These are phyloP conservation scores for Colletotrichum endophyticum DNA, from an alignment of 2,329 filamentous ascomycete species.

Conservation along the genomic window DNA sequence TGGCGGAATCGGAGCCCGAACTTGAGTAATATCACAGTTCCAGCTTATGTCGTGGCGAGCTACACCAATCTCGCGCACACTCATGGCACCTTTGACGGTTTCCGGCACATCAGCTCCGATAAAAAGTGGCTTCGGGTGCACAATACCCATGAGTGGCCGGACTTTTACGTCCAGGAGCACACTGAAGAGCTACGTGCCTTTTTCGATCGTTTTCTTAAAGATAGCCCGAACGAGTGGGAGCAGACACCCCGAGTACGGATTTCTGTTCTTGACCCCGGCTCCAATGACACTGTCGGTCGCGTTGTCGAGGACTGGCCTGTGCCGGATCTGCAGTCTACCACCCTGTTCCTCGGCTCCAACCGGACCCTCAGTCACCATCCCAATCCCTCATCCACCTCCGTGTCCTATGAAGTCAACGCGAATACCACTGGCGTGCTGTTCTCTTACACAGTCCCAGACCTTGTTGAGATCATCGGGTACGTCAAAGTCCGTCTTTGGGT, in stretches of 20 bases:
- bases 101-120: neutral
- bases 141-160: neutral
- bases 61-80: neutral
- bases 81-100: neutral
- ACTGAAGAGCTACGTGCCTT: neutral
- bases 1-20: neutral
- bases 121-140: neutral
- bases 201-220: conserved; percentile 46
- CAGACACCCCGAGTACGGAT: conserved; percentile 46
- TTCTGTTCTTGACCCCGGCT: neutral
- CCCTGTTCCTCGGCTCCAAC: neutral
- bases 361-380: neutral
- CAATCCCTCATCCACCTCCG: neutral
- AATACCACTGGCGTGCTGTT: neutral
- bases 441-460: neutral
- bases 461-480: neutral
- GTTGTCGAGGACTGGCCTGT: neutral
- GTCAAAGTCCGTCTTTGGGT: neutral
- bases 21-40: neutral
- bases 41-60: neutral
- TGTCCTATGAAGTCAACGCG: neutral
- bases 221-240: conserved; percentile 47
- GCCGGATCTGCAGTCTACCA: neutral
- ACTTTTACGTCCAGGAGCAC: neutral
- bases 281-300: neutral